phyloP scores from a whole-genome alignment of 2,329 filamentous ascomycete species.

The Davidsoniella neocaledoniae region DNA sequence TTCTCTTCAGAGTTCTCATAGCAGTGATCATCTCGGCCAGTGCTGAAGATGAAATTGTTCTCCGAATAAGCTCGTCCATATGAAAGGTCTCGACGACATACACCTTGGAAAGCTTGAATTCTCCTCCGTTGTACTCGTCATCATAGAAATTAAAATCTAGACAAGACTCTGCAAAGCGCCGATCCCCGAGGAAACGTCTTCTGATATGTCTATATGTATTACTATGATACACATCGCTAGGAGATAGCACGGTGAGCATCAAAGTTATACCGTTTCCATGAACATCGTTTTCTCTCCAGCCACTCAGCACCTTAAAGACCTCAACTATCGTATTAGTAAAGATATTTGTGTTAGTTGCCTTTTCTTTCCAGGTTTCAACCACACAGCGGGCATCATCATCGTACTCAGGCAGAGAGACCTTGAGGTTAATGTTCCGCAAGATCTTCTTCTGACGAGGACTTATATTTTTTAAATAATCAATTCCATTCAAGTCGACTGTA shows the following conservation, averaged over 20 bases:
- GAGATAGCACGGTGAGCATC: slow-evolving; percentile 13
- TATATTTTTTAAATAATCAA: slow-evolving; percentile 4
- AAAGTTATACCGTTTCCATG: slow-evolving; percentile 13
- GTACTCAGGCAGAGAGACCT: slow-evolving; percentile 9
- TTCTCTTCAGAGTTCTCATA: no score
- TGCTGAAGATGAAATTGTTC: slow-evolving; percentile 14
- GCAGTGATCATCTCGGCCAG: slow-evolving; percentile 14
- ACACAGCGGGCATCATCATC: slow-evolving; percentile 6
- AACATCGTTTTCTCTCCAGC: slow-evolving; percentile 14
- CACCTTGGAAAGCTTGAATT: slow-evolving; percentile 35
- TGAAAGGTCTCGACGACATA: slow-evolving; percentile 14
- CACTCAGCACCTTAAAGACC: slow-evolving; percentile 12
- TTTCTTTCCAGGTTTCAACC: slow-evolving; percentile 13
- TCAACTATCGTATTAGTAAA: slow-evolving; percentile 8
- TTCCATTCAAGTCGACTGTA: slow-evolving; percentile 1
- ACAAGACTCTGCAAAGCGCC: slow-evolving; percentile 32
- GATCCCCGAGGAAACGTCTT: slow-evolving; percentile 15
- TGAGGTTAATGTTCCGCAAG: slow-evolving; percentile 9
- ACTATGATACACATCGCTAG: slow-evolving; percentile 15
- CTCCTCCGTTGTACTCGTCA: slow-evolving; percentile 32
- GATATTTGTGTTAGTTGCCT: slow-evolving; percentile 10
- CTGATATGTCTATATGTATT: slow-evolving; percentile 13
- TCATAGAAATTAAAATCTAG: slow-evolving; percentile 51
- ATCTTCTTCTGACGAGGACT: slow-evolving; percentile 3
- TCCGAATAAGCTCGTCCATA: slow-evolving; percentile 12